phyloP scores from a whole-genome alignment of 2,329 filamentous ascomycete species.

The Venturia nashicola region DNA sequence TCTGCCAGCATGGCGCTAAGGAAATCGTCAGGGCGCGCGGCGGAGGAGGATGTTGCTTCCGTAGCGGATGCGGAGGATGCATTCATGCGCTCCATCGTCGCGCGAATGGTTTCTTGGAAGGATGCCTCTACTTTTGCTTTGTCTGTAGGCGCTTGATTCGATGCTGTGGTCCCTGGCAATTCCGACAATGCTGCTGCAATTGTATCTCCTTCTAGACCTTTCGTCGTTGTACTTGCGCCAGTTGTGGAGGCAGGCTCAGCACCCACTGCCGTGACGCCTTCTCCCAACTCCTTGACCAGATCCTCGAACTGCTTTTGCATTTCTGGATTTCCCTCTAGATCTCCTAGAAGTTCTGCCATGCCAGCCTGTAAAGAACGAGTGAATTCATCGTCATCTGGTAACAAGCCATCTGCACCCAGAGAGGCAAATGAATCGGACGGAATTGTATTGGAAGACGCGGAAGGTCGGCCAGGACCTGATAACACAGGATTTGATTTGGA shows the following conservation, averaged over 20 bases:
- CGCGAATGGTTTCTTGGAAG: constrained; percentile 86
- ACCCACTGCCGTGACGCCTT: constrained; percentile 30
- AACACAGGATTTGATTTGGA: constrained; percentile 23
- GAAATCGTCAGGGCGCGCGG: constrained; percentile 55
- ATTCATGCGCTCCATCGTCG: constrained; percentile 95
- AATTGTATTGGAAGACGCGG: constrained; percentile 16
- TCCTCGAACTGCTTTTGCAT: constrained; percentile 70
- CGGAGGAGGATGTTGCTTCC: constrained; percentile 37
- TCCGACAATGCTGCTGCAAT: constrained; percentile 12
- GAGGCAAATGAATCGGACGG: constrained; percentile 19
- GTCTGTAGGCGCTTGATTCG: constrained; percentile 10
- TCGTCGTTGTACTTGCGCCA: constrained; percentile 13
- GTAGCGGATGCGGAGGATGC: constrained; percentile 66
- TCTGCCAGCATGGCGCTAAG: constrained; percentile 88
- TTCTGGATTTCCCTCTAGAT: constrained; percentile 48
- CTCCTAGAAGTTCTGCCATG: constrained; percentile 73
- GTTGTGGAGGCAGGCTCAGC: constrained; percentile 18
- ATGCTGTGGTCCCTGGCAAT: neutral
- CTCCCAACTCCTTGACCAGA: constrained; percentile 61
- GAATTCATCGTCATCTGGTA: constrained; percentile 57
- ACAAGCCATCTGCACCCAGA: constrained; percentile 9
- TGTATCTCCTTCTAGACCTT: neutral
- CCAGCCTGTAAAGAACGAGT: constrained; percentile 76
- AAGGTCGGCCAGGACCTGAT: constrained; percentile 13
- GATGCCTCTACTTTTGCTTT: constrained; percentile 40